Evolutionary conservation across 768 basidiomycete genomes (phyloP), one percentile per base, ranked within the genome.

Genomic region (Podaxis mareebaensis): DNA sequence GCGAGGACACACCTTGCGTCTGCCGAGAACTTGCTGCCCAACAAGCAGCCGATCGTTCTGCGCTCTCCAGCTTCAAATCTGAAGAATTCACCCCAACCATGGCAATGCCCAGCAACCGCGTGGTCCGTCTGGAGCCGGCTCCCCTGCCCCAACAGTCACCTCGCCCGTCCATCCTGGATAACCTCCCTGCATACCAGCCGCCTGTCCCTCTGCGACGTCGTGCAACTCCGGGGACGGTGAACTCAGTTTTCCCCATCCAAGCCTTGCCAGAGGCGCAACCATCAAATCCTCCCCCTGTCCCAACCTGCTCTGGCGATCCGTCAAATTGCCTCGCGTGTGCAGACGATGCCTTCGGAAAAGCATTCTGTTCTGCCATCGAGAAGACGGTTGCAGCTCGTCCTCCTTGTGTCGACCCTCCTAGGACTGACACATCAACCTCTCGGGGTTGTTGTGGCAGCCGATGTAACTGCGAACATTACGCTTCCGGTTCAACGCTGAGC

Each of bases 261-360:
- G 75, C 24, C 67, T 76, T 36, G 63, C 69, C 54, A 66, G 72
- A 46, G 52, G 46, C 63, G 39, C 22, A 51, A 57, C 60, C 51
- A 20, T 48, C 52, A 26, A 53, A 28, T 38, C 30, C 24, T 7
- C 63, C 73, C 39, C 63, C 69, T 15, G 70, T 75, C 40, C 72
- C 74, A 15, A 83, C 75, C 38, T 96, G 94, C 73, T 91, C 93
- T 17, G 94, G 94, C 12, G 92, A 96, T 70, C 94, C 94, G 2
- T 81, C 84, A 8, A 94, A 95, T 73, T 96, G 94, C 71, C 73
- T 84, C 58, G 94, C 93, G 3, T 96, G 94, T 71, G 89, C 88
- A 3, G 89, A 91, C 69, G 94, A 95, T 72, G 82, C 83, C 22
- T 95, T 95, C 67, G 93, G 93, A 10, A 89, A 90, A 70, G 93